These are phyloP conservation scores for Bocquillonia castaneifolia DNA, from an alignment of 441 rosid species.

Conservation along the genomic window DNA sequence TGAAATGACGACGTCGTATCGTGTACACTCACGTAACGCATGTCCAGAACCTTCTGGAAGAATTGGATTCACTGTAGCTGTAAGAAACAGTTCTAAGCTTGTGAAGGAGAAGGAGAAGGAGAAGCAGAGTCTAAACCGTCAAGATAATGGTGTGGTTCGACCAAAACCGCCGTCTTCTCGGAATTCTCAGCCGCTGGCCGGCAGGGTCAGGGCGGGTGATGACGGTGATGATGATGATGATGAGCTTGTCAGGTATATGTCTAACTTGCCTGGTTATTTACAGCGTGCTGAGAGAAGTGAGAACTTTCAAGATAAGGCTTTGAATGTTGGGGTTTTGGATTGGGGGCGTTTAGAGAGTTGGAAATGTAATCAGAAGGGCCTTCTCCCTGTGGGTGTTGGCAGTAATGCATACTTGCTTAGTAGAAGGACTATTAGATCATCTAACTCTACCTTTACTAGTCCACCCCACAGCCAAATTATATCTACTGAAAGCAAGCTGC, in stretches of 20 bases:
- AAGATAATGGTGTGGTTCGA: slow-evolving; percentile 27
- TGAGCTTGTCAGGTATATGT: slow-evolving; percentile 67
- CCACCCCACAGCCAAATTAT: slow-evolving; percentile 29
- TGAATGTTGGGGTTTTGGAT: slow-evolving; percentile 83
- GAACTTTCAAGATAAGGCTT: slow-evolving; percentile 51
- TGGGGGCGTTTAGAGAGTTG: slow-evolving; percentile 62
- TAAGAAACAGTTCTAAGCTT: slow-evolving; percentile 33
- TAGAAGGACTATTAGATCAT: slow-evolving; percentile 29
- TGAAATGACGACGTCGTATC: slow-evolving; percentile 25
- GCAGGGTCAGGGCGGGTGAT: slow-evolving; percentile 26
- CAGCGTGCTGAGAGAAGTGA: slow-evolving; percentile 41
- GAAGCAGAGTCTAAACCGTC: slow-evolving; percentile 26
- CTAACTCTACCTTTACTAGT: slow-evolving; percentile 28
- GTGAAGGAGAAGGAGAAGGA: slow-evolving; percentile 35
- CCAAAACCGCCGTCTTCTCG: slow-evolving; percentile 32
- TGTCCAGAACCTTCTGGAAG: slow-evolving; percentile 16
- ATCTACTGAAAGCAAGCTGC: slow-evolving; percentile 23
- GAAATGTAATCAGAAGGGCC: slow-evolving; percentile 36
- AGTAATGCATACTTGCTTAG: slow-evolving; percentile 27
- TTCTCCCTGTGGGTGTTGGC: slow-evolving; percentile 23
- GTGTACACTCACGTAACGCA: slow-evolving; percentile 20
- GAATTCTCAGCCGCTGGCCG: slow-evolving; percentile 21
- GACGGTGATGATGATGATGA: slow-evolving; percentile 56
- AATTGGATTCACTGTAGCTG: slow-evolving; percentile 28
- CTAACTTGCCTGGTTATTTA: slow-evolving; percentile 64